phyloP scores from a whole-genome alignment of 139 green algal species.

The Coccomyxa sp. region DNA sequence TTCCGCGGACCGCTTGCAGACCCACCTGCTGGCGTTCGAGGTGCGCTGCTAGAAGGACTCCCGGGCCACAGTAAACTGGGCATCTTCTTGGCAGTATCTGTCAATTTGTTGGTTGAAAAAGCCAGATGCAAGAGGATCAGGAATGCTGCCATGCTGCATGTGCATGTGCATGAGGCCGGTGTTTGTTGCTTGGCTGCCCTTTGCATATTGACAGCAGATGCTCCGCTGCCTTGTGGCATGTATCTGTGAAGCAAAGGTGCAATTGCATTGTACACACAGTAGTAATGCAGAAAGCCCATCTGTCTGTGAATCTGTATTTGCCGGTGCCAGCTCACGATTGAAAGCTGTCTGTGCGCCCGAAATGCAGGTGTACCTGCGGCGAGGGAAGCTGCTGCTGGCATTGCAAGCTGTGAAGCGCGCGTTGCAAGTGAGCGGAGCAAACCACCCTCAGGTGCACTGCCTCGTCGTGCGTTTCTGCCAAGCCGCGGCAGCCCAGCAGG shows the following conservation, averaged over 20 bases:
- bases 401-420: constrained; percentile 66
- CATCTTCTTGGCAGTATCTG: neutral
- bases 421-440: constrained; percentile 34
- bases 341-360: too few species aligned
- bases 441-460: constrained; percentile 59
- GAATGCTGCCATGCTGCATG: neutral
- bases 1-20: constrained; percentile 28
- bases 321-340: too few species aligned
- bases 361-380: constrained; percentile 68
- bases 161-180: too few species aligned
- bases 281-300: neutral
- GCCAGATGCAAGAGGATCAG: neutral
- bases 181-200: too few species aligned
- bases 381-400: constrained; percentile 69
- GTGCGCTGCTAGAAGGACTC: constrained; percentile 16
- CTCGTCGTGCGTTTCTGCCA: constrained; percentile 51
- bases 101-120: neutral
- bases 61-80: too few species aligned
- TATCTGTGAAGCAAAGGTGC: too few species aligned
- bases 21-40: constrained; percentile 63
- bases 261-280: neutral
- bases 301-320: neutral
- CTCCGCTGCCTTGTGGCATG: too few species aligned
- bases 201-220: too few species aligned
- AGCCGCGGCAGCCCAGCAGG: constrained; percentile 8